Conservation (phyloP, 2,329 filamentous ascomycete genomes). For the Clonostachys solani region DNA sequence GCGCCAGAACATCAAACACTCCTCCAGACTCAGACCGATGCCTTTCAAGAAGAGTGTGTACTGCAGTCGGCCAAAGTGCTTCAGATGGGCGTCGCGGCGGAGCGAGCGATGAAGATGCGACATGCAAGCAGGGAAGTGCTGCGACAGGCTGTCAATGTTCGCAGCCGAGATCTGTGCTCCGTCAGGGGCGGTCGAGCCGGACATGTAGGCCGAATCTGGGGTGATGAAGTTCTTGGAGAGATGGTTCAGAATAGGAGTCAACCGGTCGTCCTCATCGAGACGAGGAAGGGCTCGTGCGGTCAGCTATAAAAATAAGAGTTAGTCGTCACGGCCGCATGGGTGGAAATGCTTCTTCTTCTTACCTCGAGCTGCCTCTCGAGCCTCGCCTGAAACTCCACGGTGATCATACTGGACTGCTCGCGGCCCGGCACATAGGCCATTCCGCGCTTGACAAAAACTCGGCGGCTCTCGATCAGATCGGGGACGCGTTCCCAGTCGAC, state of each 20-base stretch:
- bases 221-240: conserved; percentile 96
- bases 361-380: conserved; percentile 83
- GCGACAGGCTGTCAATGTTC: conserved; percentile 74
- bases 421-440: conserved; percentile 87
- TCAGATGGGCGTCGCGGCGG: conserved; percentile 83
- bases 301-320: conserved; percentile 45
- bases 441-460: conserved; percentile 72
- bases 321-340: background rate
- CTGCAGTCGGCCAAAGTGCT: conserved; percentile 89
- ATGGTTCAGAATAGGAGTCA: conserved; percentile 65
- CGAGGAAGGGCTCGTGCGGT: conserved; percentile 88
- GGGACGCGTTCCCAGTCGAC: conserved; percentile 94
- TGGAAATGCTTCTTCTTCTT: conserved; percentile 12
- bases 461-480: conserved; percentile 77
- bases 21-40: conserved; percentile 86
- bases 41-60: conserved; percentile 97
- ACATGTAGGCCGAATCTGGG: conserved; percentile 75
- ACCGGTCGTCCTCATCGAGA: conserved; percentile 91
- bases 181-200: conserved; percentile 57
- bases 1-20: conserved; percentile 90
- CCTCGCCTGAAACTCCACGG: conserved; percentile 77
- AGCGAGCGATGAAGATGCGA: conserved; percentile 82
- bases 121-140: conserved; percentile 92
- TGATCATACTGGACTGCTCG: conserved; percentile 85
- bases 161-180: conserved; percentile 73